phyloP scores from a whole-genome alignment of 768 basidiomycete species.

The Amanita thiersii region DNA sequence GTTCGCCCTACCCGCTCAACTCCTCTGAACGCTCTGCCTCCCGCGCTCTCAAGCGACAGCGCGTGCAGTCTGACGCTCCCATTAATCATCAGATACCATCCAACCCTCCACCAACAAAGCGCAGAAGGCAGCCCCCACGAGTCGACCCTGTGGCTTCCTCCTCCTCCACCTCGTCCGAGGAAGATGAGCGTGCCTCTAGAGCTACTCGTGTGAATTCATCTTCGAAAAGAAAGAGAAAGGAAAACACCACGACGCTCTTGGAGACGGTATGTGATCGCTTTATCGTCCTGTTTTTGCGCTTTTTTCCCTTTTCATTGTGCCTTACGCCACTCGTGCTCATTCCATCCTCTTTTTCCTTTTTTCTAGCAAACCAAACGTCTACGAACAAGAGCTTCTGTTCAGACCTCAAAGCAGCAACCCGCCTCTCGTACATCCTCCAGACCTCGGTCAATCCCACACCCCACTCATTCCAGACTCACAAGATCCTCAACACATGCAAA shows the following conservation, averaged over 20 bases:
- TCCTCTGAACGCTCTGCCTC: not conserved
- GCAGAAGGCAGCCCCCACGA: not conserved
- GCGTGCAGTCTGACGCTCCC: no score
- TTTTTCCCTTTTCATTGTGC: no score
- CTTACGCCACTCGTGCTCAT: no score
- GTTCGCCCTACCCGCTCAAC: not conserved
- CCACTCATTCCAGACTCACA: not conserved
- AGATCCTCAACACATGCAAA: not conserved
- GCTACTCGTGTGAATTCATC: not conserved
- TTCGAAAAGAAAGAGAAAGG: constrained; percentile 6
- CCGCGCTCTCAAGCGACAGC: not conserved
- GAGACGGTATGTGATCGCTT: constrained; percentile 2
- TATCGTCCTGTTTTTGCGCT: not conserved
- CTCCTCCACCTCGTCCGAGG: constrained; percentile 2
- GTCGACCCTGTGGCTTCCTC: not conserved
- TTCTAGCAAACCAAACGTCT: constrained; percentile 2
- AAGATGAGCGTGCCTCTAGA: not conserved
- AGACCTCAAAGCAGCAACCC: not conserved
- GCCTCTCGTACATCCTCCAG: no score
- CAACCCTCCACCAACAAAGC: not conserved
- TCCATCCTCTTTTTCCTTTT: not conserved
- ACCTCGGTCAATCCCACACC: not conserved
- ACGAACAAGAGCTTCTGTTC: constrained; percentile 1
- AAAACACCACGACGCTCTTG: not conserved
- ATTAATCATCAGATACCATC: no score